Evolutionary conservation across 345 rosid genomes (phyloP).

Genomic region (Aquilaria malaccensis): DNA sequence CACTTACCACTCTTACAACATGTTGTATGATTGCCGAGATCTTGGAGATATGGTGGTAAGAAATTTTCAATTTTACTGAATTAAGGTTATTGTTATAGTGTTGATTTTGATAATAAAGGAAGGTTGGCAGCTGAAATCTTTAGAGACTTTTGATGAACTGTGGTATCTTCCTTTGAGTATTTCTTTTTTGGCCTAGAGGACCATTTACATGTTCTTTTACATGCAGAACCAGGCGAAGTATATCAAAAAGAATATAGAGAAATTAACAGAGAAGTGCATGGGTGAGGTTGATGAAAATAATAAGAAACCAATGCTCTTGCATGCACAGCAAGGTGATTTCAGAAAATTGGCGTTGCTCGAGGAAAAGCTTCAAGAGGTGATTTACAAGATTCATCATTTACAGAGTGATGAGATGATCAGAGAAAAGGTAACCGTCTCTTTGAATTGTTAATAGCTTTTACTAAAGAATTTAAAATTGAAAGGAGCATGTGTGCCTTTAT

Average conservation of each 20-base stretch:
- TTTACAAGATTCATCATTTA: conserved; percentile 40
- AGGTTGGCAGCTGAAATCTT: no score
- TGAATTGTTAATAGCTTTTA: no score
- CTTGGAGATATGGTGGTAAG: conserved; percentile 58
- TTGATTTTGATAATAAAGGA: no score
- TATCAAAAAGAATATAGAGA: conserved; percentile 38
- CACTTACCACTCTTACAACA: conserved; percentile 58
- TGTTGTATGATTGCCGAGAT: conserved; percentile 57
- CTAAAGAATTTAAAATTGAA: no score
- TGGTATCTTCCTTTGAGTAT: background rate
- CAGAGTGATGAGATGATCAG: conserved; percentile 48
- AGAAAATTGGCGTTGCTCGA: conserved; percentile 27
- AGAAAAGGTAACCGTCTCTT: conserved; percentile 39
- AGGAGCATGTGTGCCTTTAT: no score
- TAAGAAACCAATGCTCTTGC: conserved; percentile 25
- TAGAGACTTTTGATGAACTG: no score
- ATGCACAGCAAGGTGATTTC: conserved; percentile 22
- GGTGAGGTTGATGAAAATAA: conserved; percentile 11
- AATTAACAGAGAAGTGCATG: conserved; percentile 24
- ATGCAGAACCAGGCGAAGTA: conserved; percentile 54
- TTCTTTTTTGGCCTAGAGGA: background rate
- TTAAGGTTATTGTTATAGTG: background rate
- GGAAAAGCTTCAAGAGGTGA: conserved; percentile 61
- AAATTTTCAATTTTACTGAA: conserved; percentile 2
- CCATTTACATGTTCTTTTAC: conserved; percentile 4